Base-by-base conservation (phyloP, 1,284 basidiomycete species). In the Anthracocystis walkeri region DNA sequence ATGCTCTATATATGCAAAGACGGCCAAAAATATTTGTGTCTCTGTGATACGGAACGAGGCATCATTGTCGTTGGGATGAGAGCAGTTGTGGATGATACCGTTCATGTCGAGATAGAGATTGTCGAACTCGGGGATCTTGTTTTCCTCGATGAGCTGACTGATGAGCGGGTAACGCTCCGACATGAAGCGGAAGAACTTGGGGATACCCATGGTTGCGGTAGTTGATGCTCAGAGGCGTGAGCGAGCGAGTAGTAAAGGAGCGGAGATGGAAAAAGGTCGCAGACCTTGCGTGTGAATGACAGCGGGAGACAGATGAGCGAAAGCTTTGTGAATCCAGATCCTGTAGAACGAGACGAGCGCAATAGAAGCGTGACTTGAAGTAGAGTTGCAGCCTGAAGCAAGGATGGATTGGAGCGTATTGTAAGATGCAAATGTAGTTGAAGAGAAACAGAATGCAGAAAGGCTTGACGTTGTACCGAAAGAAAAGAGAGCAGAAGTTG, bases 1-100 rank as follows among this genome's bases (percentile, higher is more conserved):
- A 84, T 95, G 93, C 87, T 99, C 95, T 75, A 99, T 95, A 87
- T 99, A 99, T 20, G 93, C 89, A 83, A 98, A 99, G 82, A 98
- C 95, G 23, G 94, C 92, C 2, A 97, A 92, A 86, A 97, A 96
- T 87, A 99, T 98, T 85, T 97, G 93, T 85, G 96, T 93, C 86
- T 99, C 96, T 20, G 94, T 92, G 48, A 83, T 79, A 69, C 96
- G 92, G 87, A 97, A 98, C 86, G 97, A 94, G 10, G 93, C 92
- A 85, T 98, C 94, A 66, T 91, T 92, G 86, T 99, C 96, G 81
- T 95, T 93, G 42, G 94, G 93, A 87, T 96, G 87, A 87, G 83
- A 86, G 91, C 79, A 81, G 56, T 81, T 81, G 88, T 99, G 96
- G 74, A 99, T 98, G 86, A 99, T 98, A 68, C 94, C 95, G 86